Base-by-base conservation (phyloP, 768 basidiomycete genomes). In the Mycena leptocephala region DNA sequence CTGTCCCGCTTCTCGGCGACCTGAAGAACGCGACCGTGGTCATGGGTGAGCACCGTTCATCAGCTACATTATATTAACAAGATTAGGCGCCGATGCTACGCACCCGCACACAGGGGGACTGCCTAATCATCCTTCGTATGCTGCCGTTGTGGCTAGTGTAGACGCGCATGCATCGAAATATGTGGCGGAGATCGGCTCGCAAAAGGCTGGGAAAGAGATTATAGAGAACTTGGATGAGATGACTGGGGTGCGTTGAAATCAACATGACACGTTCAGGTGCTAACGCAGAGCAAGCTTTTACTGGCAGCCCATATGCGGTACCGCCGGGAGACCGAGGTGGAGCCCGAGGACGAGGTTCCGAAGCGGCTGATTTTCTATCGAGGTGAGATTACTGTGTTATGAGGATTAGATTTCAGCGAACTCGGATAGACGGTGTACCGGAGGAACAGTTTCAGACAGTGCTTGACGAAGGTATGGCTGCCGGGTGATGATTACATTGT, bases 121-220 rank as follows among this genome's bases (percentile, higher is more conserved):
- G 26, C 5, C 20, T 0, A 6, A 4, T 0, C 41, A 48, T 6
- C 95, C 95, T 1, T 96, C 96, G 0, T 95, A 94, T 81, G 93
- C 95, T 0, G 89, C 94, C 4, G 85, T 96, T 3, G 95, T 96
- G 13, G 94, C 90, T 22, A 96, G 93, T 75, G 91, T 96, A 22
- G 95, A 96, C 80, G 89, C 90, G 0, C 90, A 93, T 68, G 90
- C 89, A 1, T 93, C 94, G 1, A 95, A 95, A 82, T 96, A 96
- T 18, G 89, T 92, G 0, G 89, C 90, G 0, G 92, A 91, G 0
- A 90, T 92, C 51, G 92, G 91, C 76, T 39, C 92, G 69, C 90
- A 90, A 79, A 82, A 83, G 0, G 92, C 92, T 16, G 88, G 93
- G 0, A 89, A 90, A 77, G 96, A 96, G 79, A 95, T 96, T 80